Evolutionary conservation across 805 yeast species (phyloP).

Genomic region (Pichia exigua): DNA sequence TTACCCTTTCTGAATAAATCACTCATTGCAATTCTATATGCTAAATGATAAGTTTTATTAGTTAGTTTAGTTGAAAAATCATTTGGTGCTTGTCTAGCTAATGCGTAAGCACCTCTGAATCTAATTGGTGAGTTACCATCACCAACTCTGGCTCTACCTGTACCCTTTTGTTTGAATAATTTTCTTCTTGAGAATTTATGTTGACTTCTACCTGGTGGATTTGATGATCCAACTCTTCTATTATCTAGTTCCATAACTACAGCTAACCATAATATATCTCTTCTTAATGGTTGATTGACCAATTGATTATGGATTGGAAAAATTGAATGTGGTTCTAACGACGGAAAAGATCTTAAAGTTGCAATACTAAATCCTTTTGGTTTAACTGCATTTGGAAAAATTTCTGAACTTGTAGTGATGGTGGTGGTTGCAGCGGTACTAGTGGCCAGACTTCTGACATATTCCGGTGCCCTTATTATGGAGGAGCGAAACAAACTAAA

Average conservation of each 20-base stretch:
- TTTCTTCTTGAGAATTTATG: conserved; percentile 80
- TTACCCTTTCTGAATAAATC: conserved; percentile 71
- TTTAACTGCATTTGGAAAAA: conserved; percentile 23
- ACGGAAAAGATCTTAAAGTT: conserved; percentile 77
- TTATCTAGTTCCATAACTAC: conserved; percentile 87
- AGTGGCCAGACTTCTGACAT: conserved; percentile 3
- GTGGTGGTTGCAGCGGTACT: background rate
- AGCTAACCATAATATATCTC: conserved; percentile 92
- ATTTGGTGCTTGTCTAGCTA: conserved; percentile 84
- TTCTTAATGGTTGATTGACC: conserved; percentile 68
- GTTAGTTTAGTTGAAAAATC: conserved; percentile 80
- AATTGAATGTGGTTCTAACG: conserved; percentile 74
- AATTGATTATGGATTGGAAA: conserved; percentile 71
- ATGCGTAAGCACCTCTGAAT: conserved; percentile 82
- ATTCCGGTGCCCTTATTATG: background rate
- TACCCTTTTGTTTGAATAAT: conserved; percentile 82
- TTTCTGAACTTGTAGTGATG: background rate
- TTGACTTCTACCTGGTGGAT: conserved; percentile 80
- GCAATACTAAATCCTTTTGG: conserved; percentile 73
- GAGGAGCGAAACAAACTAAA: background rate
- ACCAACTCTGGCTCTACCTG: conserved; percentile 94
- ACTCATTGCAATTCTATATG: conserved; percentile 76
- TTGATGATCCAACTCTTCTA: conserved; percentile 81
- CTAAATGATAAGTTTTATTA: conserved; percentile 60
- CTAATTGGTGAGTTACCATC: conserved; percentile 92